phyloP scores from a whole-genome alignment of 257 asterid species.

The Solanum dulcamara region DNA sequence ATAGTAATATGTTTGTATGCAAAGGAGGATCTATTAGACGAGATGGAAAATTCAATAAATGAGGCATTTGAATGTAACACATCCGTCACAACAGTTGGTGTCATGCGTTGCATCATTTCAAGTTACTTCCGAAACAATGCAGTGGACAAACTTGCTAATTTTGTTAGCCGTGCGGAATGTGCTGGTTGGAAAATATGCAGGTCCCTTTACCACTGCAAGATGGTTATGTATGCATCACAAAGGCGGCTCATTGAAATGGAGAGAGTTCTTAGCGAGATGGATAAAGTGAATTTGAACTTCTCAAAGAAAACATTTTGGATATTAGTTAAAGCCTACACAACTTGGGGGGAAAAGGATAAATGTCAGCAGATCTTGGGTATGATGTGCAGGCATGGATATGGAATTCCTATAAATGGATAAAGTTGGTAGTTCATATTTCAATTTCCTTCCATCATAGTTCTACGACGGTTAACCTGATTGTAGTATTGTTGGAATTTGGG shows the following conservation, averaged over 20 bases:
- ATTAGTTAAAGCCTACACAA: constrained; percentile 36
- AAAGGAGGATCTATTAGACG: constrained; percentile 46
- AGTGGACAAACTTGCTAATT: constrained; percentile 62
- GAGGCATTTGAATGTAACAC: constrained; percentile 53
- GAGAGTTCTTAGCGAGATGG: constrained; percentile 65
- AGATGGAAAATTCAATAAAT: constrained; percentile 52
- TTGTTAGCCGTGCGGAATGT: constrained; percentile 45
- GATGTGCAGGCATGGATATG: constrained; percentile 63
- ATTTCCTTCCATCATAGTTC: background rate
- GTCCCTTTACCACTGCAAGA: constrained; percentile 75
- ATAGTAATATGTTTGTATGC: constrained; percentile 62
- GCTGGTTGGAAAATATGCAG: constrained; percentile 75
- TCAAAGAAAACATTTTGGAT: constrained; percentile 60
- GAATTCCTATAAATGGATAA: constrained; percentile 14
- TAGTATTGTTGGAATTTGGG: background rate
- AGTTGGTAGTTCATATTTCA: constrained; percentile 1
- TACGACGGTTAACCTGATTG: background rate
- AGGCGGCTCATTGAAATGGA: constrained; percentile 83
- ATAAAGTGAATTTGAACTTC: constrained; percentile 28
- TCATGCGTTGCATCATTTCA: constrained; percentile 48
- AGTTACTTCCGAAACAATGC: constrained; percentile 64
- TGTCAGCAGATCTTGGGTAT: constrained; percentile 50
- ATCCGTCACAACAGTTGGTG: constrained; percentile 18
- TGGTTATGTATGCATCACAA: constrained; percentile 64
- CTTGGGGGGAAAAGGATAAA: constrained; percentile 39